Conservation (phyloP, 2,329 filamentous ascomycete genomes). For the Stagonosporopsis vannaccii region DNA sequence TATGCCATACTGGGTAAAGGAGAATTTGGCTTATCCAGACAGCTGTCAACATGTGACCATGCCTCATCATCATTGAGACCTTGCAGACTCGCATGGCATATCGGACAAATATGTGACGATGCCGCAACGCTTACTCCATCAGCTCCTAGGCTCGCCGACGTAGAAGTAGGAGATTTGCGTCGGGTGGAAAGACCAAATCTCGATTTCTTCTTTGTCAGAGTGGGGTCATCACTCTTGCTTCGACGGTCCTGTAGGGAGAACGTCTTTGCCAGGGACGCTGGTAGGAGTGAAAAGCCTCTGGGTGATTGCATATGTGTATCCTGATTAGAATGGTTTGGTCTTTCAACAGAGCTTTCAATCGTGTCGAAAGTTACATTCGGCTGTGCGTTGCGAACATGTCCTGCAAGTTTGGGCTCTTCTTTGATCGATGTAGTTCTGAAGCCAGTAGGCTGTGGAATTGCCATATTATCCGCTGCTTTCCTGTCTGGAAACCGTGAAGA, state of each 20-base stretch:
- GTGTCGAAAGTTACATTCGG: constrained; percentile 8
- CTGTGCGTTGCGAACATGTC: background rate
- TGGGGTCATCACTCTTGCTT: constrained; percentile 10
- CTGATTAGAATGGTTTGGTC: background rate
- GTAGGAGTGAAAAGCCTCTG: background rate
- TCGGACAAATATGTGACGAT: background rate
- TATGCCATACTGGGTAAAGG: background rate
- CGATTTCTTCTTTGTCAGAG: constrained; percentile 4
- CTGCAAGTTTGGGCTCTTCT: background rate
- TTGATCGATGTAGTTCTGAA: background rate
- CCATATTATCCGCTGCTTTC: background rate
- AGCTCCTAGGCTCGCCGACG: background rate
- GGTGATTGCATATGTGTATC: background rate
- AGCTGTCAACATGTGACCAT: constrained; percentile 3
- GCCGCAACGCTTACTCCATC: background rate
- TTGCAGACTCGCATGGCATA: background rate
- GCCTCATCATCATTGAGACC: background rate
- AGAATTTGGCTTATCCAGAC: background rate
- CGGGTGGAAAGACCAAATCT: background rate
- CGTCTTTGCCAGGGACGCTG: constrained; percentile 2
- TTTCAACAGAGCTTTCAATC: constrained; percentile 3
- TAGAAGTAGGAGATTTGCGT: background rate
- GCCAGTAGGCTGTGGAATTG: background rate
- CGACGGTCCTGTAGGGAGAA: constrained; percentile 7
- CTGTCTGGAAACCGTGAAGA: background rate